Evolutionary conservation across 202 grass and related monocot species (phyloP).

Genomic region (Cymbopogon flexuosus): DNA sequence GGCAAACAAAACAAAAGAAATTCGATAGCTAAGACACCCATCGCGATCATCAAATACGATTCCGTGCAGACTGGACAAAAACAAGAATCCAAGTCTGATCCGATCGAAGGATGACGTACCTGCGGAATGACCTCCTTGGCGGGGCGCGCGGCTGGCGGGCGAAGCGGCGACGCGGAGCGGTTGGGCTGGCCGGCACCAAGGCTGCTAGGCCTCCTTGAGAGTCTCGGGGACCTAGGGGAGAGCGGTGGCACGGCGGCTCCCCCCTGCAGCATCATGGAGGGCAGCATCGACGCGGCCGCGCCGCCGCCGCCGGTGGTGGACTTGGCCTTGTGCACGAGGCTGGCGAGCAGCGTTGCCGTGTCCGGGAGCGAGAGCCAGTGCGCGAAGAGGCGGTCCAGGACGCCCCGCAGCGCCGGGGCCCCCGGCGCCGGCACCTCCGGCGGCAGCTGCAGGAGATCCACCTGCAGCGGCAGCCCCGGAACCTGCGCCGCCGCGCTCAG

Average conservation of each 20-base stretch:
- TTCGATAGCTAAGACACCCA: background rate
- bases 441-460: slow-evolving; percentile 73
- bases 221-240: slow-evolving; percentile 80
- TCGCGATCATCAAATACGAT: background rate
- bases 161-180: slow-evolving; percentile 59
- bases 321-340: slow-evolving; percentile 71
- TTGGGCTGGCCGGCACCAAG: slow-evolving; percentile 36
- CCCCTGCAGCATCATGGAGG: slow-evolving; percentile 69
- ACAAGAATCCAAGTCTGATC: background rate
- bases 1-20: slow-evolving; percentile 1
- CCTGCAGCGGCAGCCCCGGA: slow-evolving; percentile 42
- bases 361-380: slow-evolving; percentile 88
- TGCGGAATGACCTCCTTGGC: slow-evolving; percentile 83
- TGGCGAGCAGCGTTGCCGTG: slow-evolving; percentile 54
- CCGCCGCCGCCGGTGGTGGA: slow-evolving; percentile 13
- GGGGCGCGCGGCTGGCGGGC: slow-evolving; percentile 40
- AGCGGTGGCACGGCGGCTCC: slow-evolving; percentile 78
- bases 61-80: background rate
- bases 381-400: slow-evolving; percentile 66
- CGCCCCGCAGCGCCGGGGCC: slow-evolving; percentile 50
- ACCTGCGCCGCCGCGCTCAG: slow-evolving; percentile 39
- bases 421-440: slow-evolving; percentile 69
- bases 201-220: slow-evolving; percentile 45
- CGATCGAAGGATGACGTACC: slow-evolving; percentile 33
- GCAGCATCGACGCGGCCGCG: slow-evolving; percentile 32